A percentile compares a stretch with the other conserved stretches of the same genome.
phyloP scores from a whole-genome alignment of 352 stramenopile species.

The Phytopythium boreale region DNA sequence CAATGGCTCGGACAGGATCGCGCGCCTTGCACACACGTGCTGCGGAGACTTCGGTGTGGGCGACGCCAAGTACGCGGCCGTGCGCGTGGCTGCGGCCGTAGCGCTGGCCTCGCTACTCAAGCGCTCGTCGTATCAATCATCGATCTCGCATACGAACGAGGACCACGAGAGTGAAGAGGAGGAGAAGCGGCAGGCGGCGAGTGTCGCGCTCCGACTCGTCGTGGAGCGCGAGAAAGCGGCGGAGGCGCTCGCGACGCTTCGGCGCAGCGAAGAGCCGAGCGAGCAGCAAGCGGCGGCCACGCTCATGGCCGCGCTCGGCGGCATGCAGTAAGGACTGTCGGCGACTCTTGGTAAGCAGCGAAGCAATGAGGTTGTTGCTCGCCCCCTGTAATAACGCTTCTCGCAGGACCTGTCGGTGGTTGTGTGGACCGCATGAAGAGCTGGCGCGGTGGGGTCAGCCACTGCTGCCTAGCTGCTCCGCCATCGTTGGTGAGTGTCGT shows the following conservation, averaged over 20 bases:
- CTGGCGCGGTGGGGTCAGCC: too few species aligned
- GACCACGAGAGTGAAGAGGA: slow-evolving; percentile 4
- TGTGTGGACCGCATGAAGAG: too few species aligned
- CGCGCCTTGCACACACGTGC: slow-evolving; percentile 35
- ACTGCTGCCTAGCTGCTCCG: too few species aligned
- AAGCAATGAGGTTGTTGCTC: too few species aligned
- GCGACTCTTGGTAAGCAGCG: too few species aligned
- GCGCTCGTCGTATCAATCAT: slow-evolving; percentile 6
- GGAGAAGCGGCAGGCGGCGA: slow-evolving; percentile 4
- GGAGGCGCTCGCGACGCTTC: slow-evolving; percentile 38
- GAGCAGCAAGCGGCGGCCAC: slow-evolving; percentile 57
- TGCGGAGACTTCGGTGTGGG: slow-evolving; percentile 53
- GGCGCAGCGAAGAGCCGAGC: slow-evolving; percentile 48
- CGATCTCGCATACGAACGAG: background rate
- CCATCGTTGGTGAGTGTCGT: too few species aligned
- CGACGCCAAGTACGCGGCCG: slow-evolving; percentile 69
- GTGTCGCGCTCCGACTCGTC: slow-evolving; percentile 41
- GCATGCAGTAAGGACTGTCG: background rate
- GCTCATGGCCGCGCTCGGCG: slow-evolving; percentile 1
- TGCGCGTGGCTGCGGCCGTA: slow-evolving; percentile 55
- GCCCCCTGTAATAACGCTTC: too few species aligned
- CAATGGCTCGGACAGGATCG: background rate
- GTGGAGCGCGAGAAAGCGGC: slow-evolving; percentile 47
- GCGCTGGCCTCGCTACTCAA: slow-evolving; percentile 44
- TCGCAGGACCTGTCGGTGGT: too few species aligned